A percentile compares a stretch with the other conserved stretches of the same genome.
Conservation (phyloP, 805 yeast genomes). For the Alloascoidea hylecoeti region DNA sequence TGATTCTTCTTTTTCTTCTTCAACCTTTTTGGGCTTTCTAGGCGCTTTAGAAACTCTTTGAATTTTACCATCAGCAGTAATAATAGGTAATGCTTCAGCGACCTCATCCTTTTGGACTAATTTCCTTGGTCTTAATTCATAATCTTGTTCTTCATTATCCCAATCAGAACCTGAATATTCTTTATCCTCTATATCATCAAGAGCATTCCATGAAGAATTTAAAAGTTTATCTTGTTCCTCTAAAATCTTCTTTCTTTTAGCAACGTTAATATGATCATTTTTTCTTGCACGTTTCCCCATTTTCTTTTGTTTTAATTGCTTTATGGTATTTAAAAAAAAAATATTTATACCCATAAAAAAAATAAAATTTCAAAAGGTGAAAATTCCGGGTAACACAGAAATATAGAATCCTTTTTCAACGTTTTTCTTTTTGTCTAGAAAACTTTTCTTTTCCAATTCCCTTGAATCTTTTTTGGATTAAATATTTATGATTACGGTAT, state of each 20-base stretch:
- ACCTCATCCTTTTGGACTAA: conserved; percentile 24
- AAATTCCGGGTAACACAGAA: too few species aligned
- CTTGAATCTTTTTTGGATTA: too few species aligned
- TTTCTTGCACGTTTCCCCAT: conserved; percentile 5
- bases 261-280: not conserved
- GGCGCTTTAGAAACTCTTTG: conserved; percentile 38
- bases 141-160: conserved; percentile 71
- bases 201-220: conserved; percentile 1
- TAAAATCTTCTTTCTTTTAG: conserved; percentile 1
- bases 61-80: conserved; percentile 56
- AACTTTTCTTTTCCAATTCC: too few species aligned
- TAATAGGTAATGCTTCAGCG: conserved; percentile 71
- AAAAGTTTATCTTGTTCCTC: conserved; percentile 1
- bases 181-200: conserved; percentile 3
- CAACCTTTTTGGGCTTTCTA: conserved; percentile 13
- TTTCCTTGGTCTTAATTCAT: conserved; percentile 59
- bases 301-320: too few species aligned
- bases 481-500: too few species aligned
- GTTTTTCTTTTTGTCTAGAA: too few species aligned
- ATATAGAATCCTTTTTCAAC: too few species aligned
- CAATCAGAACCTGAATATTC: conserved; percentile 20
- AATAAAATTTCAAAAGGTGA: too few species aligned
- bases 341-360: too few species aligned
- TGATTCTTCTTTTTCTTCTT: conserved; percentile 15
- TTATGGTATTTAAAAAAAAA: too few species aligned